Evolutionary conservation across 805 yeast species (phyloP), one percentile per base, ranked within the genome.

Genomic region (Candida railenensis): DNA sequence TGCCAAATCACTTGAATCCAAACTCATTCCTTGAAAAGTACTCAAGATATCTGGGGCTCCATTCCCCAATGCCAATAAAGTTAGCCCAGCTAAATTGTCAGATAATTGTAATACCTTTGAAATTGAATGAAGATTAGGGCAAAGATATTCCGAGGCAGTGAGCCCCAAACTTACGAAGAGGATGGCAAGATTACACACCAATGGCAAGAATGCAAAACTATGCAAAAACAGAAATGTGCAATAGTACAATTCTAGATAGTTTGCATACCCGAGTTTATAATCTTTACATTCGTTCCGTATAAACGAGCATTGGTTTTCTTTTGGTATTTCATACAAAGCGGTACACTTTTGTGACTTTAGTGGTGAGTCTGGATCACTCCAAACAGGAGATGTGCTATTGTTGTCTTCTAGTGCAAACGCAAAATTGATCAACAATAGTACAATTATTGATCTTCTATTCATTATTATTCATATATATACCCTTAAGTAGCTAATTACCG

Each of bases 21-120:
- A 67, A 11, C 76, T 74, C 81, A 94, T 78, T 3, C 97, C 96
- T 42, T 85, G 83, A 60, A 82, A 88, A 0, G 96, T 89, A 40
- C 92, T 80, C 33, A 90, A 77, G 2, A 92, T 81, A 62, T 92
- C 99, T 0, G 97, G 96, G 0, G 95, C 77, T 2, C 96, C 96
- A 65, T 92, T 92, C 0, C 97, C 98, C 49, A 92, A 74, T 0
- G 98, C 96, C 44, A 94, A 69, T 19, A 92, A 67, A 0, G 97
- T 91, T 53, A 92, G 76, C 0, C 98, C 98, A 11, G 94, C 83
- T 16, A 91, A 66, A 48, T 87, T 81, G 49, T 89, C 94, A 15
- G 91, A 80, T 43, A 92, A 65, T 7, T 80, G 76, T 8, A 89
- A 64, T 14, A 76, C 61, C 12, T 71, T 70, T 0, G 97, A 83